Conservation (phyloP, 192 early-diverging fungal genomes). For the Umbelopsis isabellina region DNA sequence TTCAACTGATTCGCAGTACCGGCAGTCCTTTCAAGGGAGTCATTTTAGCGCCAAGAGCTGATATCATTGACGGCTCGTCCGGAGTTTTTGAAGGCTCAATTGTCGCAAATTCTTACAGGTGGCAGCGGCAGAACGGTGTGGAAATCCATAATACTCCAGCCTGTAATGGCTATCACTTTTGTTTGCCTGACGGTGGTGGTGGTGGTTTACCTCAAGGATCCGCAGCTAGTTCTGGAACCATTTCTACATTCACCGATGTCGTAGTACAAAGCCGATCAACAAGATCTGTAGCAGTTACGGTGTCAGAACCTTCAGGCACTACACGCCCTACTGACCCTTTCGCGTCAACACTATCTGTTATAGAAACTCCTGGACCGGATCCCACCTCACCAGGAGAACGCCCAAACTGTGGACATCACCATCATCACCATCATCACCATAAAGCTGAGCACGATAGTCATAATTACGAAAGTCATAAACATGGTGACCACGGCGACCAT, state of each 20-base stretch:
- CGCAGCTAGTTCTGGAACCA: too few relatives aligned
- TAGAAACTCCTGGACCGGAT: too few relatives aligned
- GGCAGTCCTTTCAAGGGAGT: slow-evolving; percentile 15
- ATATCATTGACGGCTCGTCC: not conserved
- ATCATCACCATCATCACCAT: not conserved
- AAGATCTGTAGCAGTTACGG: too few relatives aligned
- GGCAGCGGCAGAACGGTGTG: not conserved
- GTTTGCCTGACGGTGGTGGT: not conserved
- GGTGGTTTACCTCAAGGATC: too few relatives aligned
- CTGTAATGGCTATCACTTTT: not conserved
- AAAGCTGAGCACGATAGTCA: not conserved
- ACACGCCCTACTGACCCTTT: too few relatives aligned
- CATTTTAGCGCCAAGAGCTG: not conserved
- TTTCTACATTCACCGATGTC: too few relatives aligned
- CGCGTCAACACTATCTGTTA: too few relatives aligned
- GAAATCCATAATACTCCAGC: slow-evolving; percentile 18
- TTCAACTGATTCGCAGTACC: not conserved
- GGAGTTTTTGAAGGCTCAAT: slow-evolving; percentile 9
- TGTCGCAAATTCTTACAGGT: not conserved
- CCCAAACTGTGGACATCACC: not conserved
- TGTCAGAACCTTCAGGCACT: too few relatives aligned
- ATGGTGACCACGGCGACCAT: not conserved
- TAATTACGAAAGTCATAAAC: not conserved
- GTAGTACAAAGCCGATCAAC: too few relatives aligned
- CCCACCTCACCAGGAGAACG: not conserved